Conservation (phyloP, 1,284 basidiomycete genomes). For the Moesziomyces antarcticus region DNA sequence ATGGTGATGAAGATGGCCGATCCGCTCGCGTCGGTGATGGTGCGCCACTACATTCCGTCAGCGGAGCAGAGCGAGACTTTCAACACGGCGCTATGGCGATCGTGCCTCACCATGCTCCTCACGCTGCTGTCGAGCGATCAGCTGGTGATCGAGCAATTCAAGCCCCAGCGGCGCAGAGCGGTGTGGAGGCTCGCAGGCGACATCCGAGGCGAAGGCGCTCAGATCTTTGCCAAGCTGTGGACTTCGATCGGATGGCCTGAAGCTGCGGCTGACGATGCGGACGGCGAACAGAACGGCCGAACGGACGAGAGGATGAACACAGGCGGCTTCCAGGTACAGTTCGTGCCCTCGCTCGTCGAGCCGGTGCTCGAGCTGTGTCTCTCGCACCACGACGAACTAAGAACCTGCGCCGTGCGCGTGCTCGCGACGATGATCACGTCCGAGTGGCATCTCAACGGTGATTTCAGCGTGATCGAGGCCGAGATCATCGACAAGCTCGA, state of each 20-base stretch:
- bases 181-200: conserved; percentile 96
- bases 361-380: conserved; percentile 91
- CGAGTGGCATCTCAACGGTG: conserved; percentile 71
- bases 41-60: conserved; percentile 82
- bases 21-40: conserved; percentile 80
- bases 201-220: conserved; percentile 88
- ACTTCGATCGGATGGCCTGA: conserved; percentile 74
- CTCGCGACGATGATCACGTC: conserved; percentile 96
- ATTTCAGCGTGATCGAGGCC: conserved; percentile 75
- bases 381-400: conserved; percentile 90
- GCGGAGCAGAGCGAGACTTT: conserved; percentile 75
- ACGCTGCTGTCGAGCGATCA: conserved; percentile 88
- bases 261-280: conserved; percentile 13
- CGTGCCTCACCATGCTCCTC: conserved; percentile 83
- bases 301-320: conserved; percentile 56
- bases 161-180: conserved; percentile 88
- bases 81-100: conserved; percentile 82
- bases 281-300: conserved; percentile 25
- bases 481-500: conserved; percentile 95
- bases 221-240: conserved; percentile 86
- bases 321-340: conserved; percentile 65
- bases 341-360: conserved; percentile 81
- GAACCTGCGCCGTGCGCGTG: conserved; percentile 85
- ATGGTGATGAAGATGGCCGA: conserved; percentile 89
- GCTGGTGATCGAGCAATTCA: conserved; percentile 91